These are phyloP conservation scores for Conoideocrella luteorostrata DNA, from an alignment of 2,329 filamentous ascomycete genomes.

Conservation along the genomic window DNA sequence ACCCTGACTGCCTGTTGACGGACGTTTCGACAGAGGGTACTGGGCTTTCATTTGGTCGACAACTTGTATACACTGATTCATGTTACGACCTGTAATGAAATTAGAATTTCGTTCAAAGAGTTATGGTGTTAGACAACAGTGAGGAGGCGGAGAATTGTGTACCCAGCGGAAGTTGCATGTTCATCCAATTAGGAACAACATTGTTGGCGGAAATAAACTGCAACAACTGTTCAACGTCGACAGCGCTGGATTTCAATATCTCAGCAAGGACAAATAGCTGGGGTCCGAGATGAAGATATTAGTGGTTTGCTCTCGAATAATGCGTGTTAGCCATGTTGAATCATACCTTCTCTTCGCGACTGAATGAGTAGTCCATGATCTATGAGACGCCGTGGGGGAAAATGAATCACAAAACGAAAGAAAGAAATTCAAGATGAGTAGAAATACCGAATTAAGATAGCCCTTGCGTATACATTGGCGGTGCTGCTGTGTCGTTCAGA, in stretches of 20 bases:
- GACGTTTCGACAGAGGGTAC: slow-evolving; percentile 27
- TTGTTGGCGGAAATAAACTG: slow-evolving; percentile 38
- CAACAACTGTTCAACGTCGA: slow-evolving; percentile 40
- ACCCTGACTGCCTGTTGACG: slow-evolving; percentile 26
- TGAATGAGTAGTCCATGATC: slow-evolving; percentile 10
- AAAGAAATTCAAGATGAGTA: not conserved
- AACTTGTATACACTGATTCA: slow-evolving; percentile 38
- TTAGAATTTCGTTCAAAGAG: no score
- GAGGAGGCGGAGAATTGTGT: slow-evolving; percentile 16
- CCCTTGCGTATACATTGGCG: not conserved
- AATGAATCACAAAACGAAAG: not conserved
- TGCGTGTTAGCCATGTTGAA: not conserved
- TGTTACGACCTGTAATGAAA: slow-evolving; percentile 34
- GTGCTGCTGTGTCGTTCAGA: not conserved
- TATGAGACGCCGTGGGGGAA: not conserved
- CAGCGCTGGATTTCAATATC: slow-evolving; percentile 49
- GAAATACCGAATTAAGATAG: not conserved
- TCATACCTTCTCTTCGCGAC: slow-evolving; percentile 12
- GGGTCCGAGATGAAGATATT: not conserved
- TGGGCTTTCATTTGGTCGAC: slow-evolving; percentile 31
- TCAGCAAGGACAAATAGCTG: slow-evolving; percentile 53
- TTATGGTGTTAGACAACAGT: not conserved
- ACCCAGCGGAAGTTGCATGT: slow-evolving; percentile 43
- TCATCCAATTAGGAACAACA: slow-evolving; percentile 39
- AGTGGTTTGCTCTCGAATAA: not conserved